Base-by-base conservation (phyloP, 805 yeast genomes). In the Lachancea cidri region DNA sequence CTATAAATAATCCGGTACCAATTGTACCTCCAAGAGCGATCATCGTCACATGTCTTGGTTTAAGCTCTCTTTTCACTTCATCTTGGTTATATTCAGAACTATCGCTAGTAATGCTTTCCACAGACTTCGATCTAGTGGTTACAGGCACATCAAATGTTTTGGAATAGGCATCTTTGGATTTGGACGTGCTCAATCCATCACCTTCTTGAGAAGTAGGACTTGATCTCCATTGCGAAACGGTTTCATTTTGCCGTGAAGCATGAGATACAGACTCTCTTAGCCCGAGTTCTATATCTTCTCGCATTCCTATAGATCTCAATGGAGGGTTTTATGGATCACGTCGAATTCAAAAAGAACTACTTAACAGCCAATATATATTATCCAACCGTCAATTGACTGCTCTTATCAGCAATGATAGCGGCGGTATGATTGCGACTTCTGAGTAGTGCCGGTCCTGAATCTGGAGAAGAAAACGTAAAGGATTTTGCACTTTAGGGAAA, bases 1-100 rank as follows among this genome's bases (percentile, higher is more conserved):
- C 79, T 36, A 83, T 77, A 67, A 83, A 81, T 31, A 83, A 68
- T 59, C 89, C 89, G 2, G 88, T 81, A 53, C 89, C 89, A 46
- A 83, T 81, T 25, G 88, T 79, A 47, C 88, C 89, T 46, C 89
- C 91, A 16, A 83, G 68, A 35, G 88, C 86, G 51, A 83, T 76
- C 87, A 83, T 81, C 24, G 83, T 71, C 37, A 83, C 73, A 52
- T 81, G 87, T 54, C 91, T 69, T 15, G 79, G 74, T 57, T 80
- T 79, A 44, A 83, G 64, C 36, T 71, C 73, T 57, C 88, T 68
- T 52, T 75, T 73, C 42, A 77, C 80, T 52, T 75, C 27, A 7
- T 22, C 27, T 11, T 7, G 9, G 27, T 11, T 7, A 7, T 7
- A 22, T 11, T 22, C 27, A 11, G n/a, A n/a, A n/a, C 27, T 11